Base-by-base conservation (phyloP, 2,329 filamentous ascomycete genomes). In the Elsinoe ampelina region DNA sequence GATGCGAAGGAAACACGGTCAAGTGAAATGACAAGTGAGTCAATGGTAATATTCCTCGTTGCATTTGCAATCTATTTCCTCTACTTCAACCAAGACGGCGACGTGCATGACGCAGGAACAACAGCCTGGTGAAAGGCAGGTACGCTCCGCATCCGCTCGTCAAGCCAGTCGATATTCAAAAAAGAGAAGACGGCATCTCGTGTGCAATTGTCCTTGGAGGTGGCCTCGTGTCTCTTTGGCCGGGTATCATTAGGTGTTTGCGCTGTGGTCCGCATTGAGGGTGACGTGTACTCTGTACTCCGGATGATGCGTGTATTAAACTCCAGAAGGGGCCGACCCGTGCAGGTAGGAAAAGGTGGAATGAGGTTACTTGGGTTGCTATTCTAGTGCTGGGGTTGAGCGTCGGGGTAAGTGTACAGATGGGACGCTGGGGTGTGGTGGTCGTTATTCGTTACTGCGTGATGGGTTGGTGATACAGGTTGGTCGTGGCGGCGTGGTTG, bases 401-500 rank as follows among this genome's bases (percentile, higher is more conserved):
- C 34, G 48, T 52, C 26, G 20, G 20, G 15, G 32, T 36, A 26
- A 35, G n/a, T 52, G 48, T 52, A 52, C 48, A 52, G 34, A 42
- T 11, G 34, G 36, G 48, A 35, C 48, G 34, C 34, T 13, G 12
- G 32, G 32, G 15, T 51, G 45, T 50, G 36, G 48, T 38, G 38
- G 48, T 52, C 48, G 34, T 52, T 15, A 52, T n/a, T 52, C 48
- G 48, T 52, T 52, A 52, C 48, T 39, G 34, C 48, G 32, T 52
- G 11, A 52, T 32, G 26, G n/a, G 17, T 38, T 52, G 48, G 12
- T 52, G 34, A 17, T 52, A 52, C 48, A 52, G 30, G 17, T 2
- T 11, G 41, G 11, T 45, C 20, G 41, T 45, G 41, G 41, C 41
- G 17, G 41, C 41, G 41, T 26, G 20, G 26, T 2, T 5, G 26